A percentile compares a stretch with the other conserved stretches of the same genome.
Conservation (phyloP, 768 basidiomycete genomes). For the Suillus occidentalis region DNA sequence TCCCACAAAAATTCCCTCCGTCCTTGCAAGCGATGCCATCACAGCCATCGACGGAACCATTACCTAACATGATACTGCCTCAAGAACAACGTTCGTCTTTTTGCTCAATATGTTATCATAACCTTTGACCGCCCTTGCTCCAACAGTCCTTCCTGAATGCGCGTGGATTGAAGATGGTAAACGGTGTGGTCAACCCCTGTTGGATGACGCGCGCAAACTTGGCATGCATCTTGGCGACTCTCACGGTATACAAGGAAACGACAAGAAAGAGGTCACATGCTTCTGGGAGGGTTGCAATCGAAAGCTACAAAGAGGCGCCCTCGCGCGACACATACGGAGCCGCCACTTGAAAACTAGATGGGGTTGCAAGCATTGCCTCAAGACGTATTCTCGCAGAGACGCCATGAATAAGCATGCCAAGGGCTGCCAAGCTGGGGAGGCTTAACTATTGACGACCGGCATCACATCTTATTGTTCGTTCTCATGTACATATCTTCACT, state of each 20-base stretch:
- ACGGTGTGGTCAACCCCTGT: conserved; percentile 21
- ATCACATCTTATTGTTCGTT: not conserved
- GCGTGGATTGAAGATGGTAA: conserved; percentile 24
- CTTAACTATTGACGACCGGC: not conserved
- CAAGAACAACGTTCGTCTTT: conserved; percentile 1
- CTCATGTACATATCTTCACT: too few species aligned
- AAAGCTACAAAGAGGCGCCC: conserved; percentile 27
- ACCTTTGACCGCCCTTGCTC: not conserved
- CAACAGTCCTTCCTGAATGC: conserved; percentile 10
- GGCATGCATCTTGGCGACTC: conserved; percentile 21
- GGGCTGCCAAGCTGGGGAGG: conserved; percentile 28
- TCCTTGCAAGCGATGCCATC: not conserved
- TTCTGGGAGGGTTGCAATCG: conserved; percentile 24
- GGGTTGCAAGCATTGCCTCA: conserved; percentile 24
- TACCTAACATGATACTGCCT: not conserved
- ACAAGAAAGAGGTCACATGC: conserved; percentile 16
- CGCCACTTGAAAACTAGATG: conserved; percentile 21
- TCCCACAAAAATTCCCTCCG: not conserved
- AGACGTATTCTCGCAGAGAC: conserved; percentile 26
- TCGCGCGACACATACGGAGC: conserved; percentile 25
- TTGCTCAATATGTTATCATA: not conserved
- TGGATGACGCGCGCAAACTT: conserved; percentile 22
- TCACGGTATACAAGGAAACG: conserved; percentile 22
- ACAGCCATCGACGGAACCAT: conserved; percentile 1
- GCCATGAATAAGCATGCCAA: conserved; percentile 26